These are phyloP conservation scores for Sclerotinia spermophila DNA, from an alignment of 2,329 filamentous ascomycete genomes.

Conservation along the genomic window DNA sequence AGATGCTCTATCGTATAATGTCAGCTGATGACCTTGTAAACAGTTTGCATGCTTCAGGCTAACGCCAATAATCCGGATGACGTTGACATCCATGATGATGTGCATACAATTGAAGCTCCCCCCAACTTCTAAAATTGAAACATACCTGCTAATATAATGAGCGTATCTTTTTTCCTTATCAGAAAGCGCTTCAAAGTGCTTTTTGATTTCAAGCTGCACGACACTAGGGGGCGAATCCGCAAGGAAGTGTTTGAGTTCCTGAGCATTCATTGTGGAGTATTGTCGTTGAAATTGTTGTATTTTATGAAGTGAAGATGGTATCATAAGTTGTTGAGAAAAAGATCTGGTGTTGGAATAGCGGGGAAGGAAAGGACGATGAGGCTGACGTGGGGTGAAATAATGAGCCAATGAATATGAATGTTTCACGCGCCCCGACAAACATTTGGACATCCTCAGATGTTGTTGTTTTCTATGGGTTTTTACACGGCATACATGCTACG, in stretches of 20 bases:
- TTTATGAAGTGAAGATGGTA: constrained; percentile 26
- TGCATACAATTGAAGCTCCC: neutral
- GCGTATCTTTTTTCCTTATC: constrained; percentile 84
- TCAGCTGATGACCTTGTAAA: constrained; percentile 18
- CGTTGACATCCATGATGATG: neutral
- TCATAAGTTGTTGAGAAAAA: constrained; percentile 9
- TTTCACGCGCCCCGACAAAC: constrained; percentile 4
- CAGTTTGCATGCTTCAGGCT: neutral
- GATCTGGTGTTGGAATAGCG: constrained; percentile 1
- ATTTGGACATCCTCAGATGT: constrained; percentile 1
- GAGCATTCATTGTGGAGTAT: constrained; percentile 48
- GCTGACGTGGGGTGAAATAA: constrained; percentile 16
- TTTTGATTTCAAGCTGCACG: constrained; percentile 83
- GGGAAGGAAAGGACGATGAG: constrained; percentile 9
- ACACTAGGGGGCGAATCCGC: constrained; percentile 88
- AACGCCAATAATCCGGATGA: neutral
- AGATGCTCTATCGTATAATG: constrained; percentile 54
- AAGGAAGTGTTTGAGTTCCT: constrained; percentile 71
- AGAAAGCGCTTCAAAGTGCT: constrained; percentile 78
- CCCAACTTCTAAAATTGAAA: neutral
- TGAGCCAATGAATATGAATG: constrained; percentile 13
- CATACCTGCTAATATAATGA: constrained; percentile 79
- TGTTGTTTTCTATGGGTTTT: neutral
- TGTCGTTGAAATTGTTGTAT: constrained; percentile 28
- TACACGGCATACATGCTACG: neutral